phyloP scores from a whole-genome alignment of 2,329 filamentous ascomycete species.

The Colletotrichum sp. region DNA sequence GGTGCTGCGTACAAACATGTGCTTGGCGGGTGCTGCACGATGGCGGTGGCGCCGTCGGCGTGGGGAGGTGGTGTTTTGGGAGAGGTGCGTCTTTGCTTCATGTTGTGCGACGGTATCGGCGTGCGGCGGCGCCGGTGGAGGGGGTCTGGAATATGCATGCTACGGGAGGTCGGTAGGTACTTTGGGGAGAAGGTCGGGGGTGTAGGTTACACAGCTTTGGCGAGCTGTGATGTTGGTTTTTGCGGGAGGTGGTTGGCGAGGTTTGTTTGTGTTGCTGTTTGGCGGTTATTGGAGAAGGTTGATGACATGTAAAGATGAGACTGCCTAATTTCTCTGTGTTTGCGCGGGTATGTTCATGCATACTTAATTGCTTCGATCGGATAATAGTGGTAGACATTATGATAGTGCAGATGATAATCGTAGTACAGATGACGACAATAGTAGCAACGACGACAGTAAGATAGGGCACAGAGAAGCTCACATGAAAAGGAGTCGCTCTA shows the following conservation, averaged over 20 bases:
- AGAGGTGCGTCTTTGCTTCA: neutral
- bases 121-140: neutral
- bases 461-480: too few species aligned
- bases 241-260: neutral
- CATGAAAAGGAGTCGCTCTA: fast-evolving
- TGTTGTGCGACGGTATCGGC: constrained; percentile 12
- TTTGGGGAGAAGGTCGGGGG: neutral
- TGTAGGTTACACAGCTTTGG: neutral
- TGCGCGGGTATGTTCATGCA: fast-evolving
- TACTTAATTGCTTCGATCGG: fast-evolving
- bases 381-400: too few species aligned
- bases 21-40: neutral
- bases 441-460: too few species aligned
- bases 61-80: neutral
- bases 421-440: too few species aligned
- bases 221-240: neutral
- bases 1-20: neutral
- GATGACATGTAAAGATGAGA: neutral
- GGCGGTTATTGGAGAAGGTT: neutral
- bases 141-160: neutral
- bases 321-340: fast-evolving
- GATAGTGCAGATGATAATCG: too few species aligned
- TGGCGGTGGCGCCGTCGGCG: neutral
- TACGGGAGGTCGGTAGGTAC: neutral
- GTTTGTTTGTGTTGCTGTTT: neutral